Percentiles rank a stretch among this genome's conserved stretches.
Evolutionary conservation across 2,329 filamentous ascomycete genomes (phyloP).

Genomic region (Helminthosporium solani): DNA sequence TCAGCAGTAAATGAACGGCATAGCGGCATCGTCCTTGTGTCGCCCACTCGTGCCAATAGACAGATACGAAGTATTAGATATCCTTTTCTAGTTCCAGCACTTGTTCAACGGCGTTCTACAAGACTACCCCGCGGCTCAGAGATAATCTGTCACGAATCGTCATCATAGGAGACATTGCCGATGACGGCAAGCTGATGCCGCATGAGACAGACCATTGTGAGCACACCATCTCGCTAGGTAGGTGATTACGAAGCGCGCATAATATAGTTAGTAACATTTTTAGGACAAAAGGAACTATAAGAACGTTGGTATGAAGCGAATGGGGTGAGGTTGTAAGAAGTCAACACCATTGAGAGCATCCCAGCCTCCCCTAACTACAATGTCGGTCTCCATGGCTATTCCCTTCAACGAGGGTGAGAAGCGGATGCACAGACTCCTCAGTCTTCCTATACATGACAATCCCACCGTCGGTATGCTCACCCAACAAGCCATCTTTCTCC

Average conservation of each 20-base stretch:
- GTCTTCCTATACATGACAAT: constrained; percentile 60
- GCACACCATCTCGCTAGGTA: too few species aligned
- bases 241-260: too few species aligned
- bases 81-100: too few species aligned
- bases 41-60: neutral
- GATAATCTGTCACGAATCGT: neutral
- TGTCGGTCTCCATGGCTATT: constrained; percentile 49
- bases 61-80: too few species aligned
- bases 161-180: neutral
- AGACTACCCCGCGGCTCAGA: constrained; percentile 2
- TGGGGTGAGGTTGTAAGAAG: too few species aligned
- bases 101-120: neutral
- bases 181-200: neutral
- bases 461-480: constrained; percentile 67
- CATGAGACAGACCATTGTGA: neutral
- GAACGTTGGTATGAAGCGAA: too few species aligned
- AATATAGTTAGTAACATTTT: too few species aligned
- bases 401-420: constrained; percentile 67
- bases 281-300: too few species aligned
- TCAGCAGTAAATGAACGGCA: neutral
- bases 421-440: constrained; percentile 63
- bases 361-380: constrained; percentile 14
- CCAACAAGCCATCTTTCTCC: constrained; percentile 59
- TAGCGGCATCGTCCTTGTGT: neutral
- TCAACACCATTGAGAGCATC: neutral